Conservation (phyloP, 2,329 filamentous ascomycete genomes). For the Apiospora arundinis region DNA sequence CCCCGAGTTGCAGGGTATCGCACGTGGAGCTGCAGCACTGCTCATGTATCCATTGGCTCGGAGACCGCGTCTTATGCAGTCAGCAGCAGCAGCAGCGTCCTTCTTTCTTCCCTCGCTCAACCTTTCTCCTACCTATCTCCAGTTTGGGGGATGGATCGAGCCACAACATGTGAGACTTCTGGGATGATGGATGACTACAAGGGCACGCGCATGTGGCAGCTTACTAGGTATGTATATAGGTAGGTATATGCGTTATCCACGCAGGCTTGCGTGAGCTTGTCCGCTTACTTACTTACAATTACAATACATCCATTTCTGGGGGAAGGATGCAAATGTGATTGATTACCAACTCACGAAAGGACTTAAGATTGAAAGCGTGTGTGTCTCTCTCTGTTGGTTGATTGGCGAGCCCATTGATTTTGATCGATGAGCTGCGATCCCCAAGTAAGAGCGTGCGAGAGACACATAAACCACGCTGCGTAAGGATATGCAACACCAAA, state of each 20-base stretch:
- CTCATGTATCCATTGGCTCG: background rate
- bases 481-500: background rate
- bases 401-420: background rate
- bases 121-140: background rate
- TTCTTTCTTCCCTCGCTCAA: background rate
- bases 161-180: slow-evolving; percentile 3
- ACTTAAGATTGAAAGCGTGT: background rate
- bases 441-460: no score
- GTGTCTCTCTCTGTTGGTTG: background rate
- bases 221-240: background rate
- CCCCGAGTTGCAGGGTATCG: background rate
- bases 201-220: background rate
- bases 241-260: background rate
- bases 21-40: background rate
- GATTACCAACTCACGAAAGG: background rate
- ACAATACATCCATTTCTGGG: background rate
- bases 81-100: background rate
- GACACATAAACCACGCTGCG: background rate
- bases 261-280: background rate
- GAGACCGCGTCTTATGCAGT: slow-evolving; percentile 7
- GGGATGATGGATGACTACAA: background rate
- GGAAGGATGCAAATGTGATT: background rate
- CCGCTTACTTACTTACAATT: no score
- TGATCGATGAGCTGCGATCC: background rate
- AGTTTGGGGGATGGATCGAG: background rate